Evolutionary conservation across 345 rosid genomes (phyloP), one percentile per base, ranked within the genome.

Genomic region (Eucalyptus polyanthemos): DNA sequence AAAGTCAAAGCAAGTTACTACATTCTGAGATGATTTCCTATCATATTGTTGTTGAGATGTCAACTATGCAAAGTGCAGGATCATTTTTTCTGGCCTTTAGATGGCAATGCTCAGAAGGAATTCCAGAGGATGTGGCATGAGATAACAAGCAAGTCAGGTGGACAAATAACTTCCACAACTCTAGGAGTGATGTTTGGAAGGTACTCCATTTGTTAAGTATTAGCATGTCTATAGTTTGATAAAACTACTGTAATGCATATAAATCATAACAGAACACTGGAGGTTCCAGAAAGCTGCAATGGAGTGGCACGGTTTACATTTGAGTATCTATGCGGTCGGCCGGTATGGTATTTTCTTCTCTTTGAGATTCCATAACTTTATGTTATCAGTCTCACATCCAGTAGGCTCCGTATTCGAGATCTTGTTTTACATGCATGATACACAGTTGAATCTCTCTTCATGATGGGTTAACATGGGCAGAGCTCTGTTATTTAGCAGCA

Each of bases 101-200:
- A 93, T 87, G 90, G 89, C 87, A 89, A 31, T 56, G 93, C 94
- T 89, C 14, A 88, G 72, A 88, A 88, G 89, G 95, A 96, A 91
- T 94, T 95, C 87, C 96, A 96, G 93, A 93, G 90, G 88, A 90
- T 91, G 90, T 97, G 99, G 99, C 88, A 76, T 88, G 96, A 94
- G 89, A 92, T 95, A 88, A 96, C 95, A 60, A 91, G 89, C 65
- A 92, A 93, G 89, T 91, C 90, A 58, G 96, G 96, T 31, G 95
- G 96, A 89, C 91, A 93, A 90, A 93, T 97, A 90, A 94, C 92
- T 86, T 94, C 96, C 27, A 88, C 65, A 14, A 94, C 95, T 42
- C 92, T 97, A 60, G 96, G 95, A 37, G 97, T 97, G 87, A 97
- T 97, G 99, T 96, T 97, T 91, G 99, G 99, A 88, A 97, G 99